Evolutionary conservation across 345 rosid species (phyloP), one percentile per base, ranked within the genome.

Genomic region (rapeseed (Brassica napus)): DNA sequence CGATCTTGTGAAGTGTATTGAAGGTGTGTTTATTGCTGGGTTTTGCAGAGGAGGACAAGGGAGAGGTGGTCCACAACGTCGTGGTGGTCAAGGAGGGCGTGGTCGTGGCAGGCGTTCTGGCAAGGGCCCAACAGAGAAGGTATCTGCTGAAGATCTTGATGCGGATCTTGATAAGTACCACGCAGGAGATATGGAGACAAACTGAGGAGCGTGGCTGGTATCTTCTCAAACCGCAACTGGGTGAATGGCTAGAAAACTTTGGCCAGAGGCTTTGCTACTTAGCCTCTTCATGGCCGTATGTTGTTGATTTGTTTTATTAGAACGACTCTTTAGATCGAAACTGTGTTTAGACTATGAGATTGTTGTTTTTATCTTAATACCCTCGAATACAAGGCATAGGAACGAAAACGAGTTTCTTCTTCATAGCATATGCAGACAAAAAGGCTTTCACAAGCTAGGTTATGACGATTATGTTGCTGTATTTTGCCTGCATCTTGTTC

Each of bases 111-210:
- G 92, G 34, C 95, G 91, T 42, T 76, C 91, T 52, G 97, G 94
- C 72, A 88, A 85, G 64, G 95, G 87, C 4, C 91, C 86, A 14
- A 84, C 85, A 9, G 97, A 92, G 72, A 92, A 89, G 81, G 73
- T 92, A 57, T 96, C 99, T 59, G 97, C 95, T 0, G 98, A 93
- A 67, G 98, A 92, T 84, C 97, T 93, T 65, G 98, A 96, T 67
- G 98, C 99, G 15, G 97, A 96, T 84, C 84, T 96, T 78, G 98
- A 87, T 80, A 92, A 90, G 84, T 96, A 93, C 78, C 93, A 89
- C 72, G 65, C 94, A 1, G 94, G 84, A 79, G 84, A 92, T 57
- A 93, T 96, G 99, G 87, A 93, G 85, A 87, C 86, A 63, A 93
- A 81, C 72, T 75, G 42, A 76, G 73, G 68, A 64, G 44, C 10